These are phyloP conservation scores for Trichophyton rubrum DNA, from an alignment of 2,329 filamentous ascomycete genomes.

Conservation along the genomic window DNA sequence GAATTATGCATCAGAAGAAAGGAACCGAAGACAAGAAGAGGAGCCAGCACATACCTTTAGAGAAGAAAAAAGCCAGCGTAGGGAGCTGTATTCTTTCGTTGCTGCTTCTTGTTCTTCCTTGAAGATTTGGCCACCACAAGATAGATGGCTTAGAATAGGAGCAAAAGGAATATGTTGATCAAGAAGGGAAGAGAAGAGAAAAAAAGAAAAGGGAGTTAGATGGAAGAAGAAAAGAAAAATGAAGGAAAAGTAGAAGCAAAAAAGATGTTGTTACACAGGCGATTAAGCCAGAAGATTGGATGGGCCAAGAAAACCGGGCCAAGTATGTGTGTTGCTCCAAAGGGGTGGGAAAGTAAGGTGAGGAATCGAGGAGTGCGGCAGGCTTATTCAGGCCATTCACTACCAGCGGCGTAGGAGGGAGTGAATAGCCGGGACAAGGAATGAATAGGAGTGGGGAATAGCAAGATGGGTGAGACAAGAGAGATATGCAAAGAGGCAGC, in stretches of 20 bases:
- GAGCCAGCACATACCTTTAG: not conserved
- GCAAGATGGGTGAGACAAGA: not conserved
- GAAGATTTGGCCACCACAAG: not conserved
- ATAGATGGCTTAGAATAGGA: not conserved
- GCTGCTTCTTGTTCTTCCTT: not conserved
- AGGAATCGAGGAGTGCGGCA: not conserved
- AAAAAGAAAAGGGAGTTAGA: not conserved
- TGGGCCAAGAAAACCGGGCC: not conserved
- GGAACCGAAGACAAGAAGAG: not conserved
- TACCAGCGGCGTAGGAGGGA: not conserved
- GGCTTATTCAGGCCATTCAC: not conserved
- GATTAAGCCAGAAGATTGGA: not conserved
- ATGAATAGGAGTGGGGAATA: not conserved
- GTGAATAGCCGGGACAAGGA: not conserved
- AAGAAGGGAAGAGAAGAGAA: not conserved
- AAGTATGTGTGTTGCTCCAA: slow-evolving; percentile 1
- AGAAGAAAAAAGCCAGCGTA: not conserved
- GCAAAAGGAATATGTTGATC: slow-evolving; percentile 1
- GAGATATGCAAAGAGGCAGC: not conserved
- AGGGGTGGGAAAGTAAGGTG: not conserved
- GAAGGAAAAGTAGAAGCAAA: not conserved
- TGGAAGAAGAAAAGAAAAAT: not conserved
- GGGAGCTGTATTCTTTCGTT: not conserved
- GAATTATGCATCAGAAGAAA: not conserved
- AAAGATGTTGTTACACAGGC: not conserved